Evolutionary conservation across 306 rosid species (phyloP).

Genomic region (Quercus robur): DNA sequence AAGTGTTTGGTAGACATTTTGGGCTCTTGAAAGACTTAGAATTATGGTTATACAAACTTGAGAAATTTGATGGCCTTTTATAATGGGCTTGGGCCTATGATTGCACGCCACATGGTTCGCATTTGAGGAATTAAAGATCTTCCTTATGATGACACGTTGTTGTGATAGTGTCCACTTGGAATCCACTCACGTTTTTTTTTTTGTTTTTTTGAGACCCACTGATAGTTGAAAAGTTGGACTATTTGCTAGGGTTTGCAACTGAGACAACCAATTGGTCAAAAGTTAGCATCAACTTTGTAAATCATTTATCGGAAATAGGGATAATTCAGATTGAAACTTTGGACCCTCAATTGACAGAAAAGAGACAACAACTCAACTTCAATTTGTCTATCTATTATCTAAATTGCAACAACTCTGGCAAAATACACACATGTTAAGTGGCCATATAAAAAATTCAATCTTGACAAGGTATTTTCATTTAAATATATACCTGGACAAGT

Average conservation of each 20-base stretch:
- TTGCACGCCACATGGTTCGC: background rate
- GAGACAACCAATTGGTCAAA: background rate
- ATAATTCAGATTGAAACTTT: too few relatives aligned
- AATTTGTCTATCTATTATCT: too few relatives aligned
- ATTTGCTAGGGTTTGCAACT: background rate
- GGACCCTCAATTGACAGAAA: too few relatives aligned
- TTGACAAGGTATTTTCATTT: too few relatives aligned
- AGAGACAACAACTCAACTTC: too few relatives aligned
- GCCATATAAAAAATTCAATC: too few relatives aligned
- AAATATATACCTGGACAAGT: too few relatives aligned
- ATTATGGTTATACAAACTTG: background rate
- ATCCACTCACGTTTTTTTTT: background rate
- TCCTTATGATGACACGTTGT: too few relatives aligned
- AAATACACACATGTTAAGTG: too few relatives aligned
- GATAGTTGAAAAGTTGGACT: background rate
- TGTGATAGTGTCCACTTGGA: background rate
- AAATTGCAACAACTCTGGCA: too few relatives aligned
- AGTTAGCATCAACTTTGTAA: background rate
- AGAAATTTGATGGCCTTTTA: slow-evolving; percentile 10
- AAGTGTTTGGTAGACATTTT: slow-evolving; percentile 17
- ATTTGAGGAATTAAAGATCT: too few relatives aligned
- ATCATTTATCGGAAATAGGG: background rate
- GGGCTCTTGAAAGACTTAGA: background rate
- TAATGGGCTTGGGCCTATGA: background rate
- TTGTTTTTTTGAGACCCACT: background rate